Conservation (phyloP, 345 rosid species). For the Hypericum perforatum region DNA sequence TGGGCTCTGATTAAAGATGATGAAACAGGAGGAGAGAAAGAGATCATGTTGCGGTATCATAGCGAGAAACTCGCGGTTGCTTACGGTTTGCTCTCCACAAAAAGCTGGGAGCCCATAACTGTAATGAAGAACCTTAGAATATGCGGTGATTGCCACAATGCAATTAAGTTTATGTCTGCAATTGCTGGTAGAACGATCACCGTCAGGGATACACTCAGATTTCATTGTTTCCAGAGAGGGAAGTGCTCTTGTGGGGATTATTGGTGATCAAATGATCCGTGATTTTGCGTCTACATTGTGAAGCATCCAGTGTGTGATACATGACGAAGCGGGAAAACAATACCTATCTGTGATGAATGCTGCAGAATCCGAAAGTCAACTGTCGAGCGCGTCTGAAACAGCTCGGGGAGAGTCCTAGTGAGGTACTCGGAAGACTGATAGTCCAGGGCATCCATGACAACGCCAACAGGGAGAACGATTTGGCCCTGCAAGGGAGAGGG, state of each 20-base stretch:
- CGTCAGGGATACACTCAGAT: constrained; percentile 60
- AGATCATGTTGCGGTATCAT: constrained; percentile 53
- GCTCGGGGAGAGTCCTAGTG: constrained; percentile 82
- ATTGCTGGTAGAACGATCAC: constrained; percentile 57
- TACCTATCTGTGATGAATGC: too few relatives aligned
- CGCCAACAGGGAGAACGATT: constrained; percentile 86
- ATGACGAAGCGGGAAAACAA: too few relatives aligned
- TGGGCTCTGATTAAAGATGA: constrained; percentile 66
- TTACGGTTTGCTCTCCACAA: constrained; percentile 63
- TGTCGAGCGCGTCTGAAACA: too few relatives aligned
- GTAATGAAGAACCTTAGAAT: constrained; percentile 78
- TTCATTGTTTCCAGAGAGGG: constrained; percentile 71
- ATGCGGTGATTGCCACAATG: constrained; percentile 88
- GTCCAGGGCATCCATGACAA: constrained; percentile 89
- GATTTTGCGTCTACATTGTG: too few relatives aligned
- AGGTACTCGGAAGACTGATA: constrained; percentile 86
- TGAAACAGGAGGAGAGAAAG: constrained; percentile 46
- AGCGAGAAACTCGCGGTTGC: constrained; percentile 93
- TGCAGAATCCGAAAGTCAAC: too few relatives aligned
- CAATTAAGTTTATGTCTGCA: constrained; percentile 57
- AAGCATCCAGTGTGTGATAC: too few relatives aligned
- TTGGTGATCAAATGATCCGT: too few relatives aligned
- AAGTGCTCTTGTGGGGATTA: constrained; percentile 70
- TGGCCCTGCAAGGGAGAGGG: constrained; percentile 73
- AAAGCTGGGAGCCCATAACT: constrained; percentile 48